Evolutionary conservation across 2,329 filamentous ascomycete species (phyloP).

Genomic region (Cadophora gregata): DNA sequence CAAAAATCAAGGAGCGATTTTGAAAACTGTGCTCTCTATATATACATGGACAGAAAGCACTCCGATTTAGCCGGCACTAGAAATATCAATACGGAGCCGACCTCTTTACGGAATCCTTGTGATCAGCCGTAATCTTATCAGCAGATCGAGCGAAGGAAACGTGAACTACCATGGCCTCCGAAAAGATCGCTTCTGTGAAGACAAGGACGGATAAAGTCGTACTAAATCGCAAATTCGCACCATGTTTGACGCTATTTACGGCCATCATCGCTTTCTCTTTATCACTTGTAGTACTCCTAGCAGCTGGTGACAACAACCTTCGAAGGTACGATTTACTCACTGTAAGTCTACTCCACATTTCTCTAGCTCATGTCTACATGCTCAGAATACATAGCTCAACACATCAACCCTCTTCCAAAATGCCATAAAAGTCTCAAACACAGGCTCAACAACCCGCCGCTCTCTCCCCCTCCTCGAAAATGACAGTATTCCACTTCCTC

Average conservation of each 20-base stretch:
- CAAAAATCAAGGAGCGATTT: not conserved
- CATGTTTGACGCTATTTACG: conserved; percentile 21
- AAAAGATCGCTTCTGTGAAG: conserved; percentile 1
- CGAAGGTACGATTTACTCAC: conserved; percentile 23
- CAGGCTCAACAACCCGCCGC: conserved; percentile 14
- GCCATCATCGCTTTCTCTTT: conserved; percentile 30
- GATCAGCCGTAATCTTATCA: not conserved
- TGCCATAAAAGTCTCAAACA: conserved; percentile 28
- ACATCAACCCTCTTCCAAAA: conserved; percentile 32
- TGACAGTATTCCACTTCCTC: not conserved
- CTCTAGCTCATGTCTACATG: not conserved
- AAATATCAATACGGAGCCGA: not conserved
- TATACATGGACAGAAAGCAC: not conserved
- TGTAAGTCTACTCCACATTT: conserved; percentile 14
- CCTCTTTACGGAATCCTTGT: not conserved
- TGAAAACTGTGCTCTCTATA: not conserved
- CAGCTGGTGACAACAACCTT: conserved; percentile 21
- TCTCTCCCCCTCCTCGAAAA: not conserved
- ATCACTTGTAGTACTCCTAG: conserved; percentile 24
- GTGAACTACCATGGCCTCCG: not conserved
- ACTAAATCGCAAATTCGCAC: conserved; percentile 15
- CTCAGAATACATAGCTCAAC: conserved; percentile 27
- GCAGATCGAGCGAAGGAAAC: not conserved
- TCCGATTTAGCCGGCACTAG: not conserved
- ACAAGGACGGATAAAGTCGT: not conserved